Conservation (phyloP, 345 rosid species). For the Euphorbia tirucalli region DNA sequence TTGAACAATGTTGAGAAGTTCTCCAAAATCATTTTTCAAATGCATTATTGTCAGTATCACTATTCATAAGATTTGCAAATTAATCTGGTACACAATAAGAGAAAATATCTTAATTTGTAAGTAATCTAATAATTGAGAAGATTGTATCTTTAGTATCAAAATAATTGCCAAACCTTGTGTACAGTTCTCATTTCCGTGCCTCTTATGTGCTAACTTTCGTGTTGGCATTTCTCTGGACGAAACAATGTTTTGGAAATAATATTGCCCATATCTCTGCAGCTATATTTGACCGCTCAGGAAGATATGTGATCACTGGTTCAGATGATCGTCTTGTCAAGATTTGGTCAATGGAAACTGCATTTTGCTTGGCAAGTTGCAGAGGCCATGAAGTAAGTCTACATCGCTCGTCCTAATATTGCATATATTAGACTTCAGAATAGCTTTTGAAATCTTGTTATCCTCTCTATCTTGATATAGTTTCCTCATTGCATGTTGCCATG, state of each 20-base stretch:
- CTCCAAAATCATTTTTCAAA: neutral
- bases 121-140: neutral
- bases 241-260: neutral
- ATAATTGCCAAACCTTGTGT: neutral
- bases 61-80: neutral
- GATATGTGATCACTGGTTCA: slow-evolving; percentile 95
- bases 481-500: slow-evolving; percentile 29
- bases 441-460: slow-evolving; percentile 3
- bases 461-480: slow-evolving; percentile 17
- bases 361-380: slow-evolving; percentile 96
- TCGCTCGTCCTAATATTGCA: slow-evolving; percentile 6
- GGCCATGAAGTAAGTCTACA: slow-evolving; percentile 89
- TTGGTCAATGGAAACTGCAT: slow-evolving; percentile 99
- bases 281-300: slow-evolving; percentile 86
- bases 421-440: neutral
- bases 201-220: neutral
- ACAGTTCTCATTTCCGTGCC: neutral
- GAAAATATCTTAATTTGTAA: neutral
- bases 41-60: neutral
- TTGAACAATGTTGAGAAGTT: neutral
- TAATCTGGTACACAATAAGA: neutral
- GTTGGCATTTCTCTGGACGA: neutral
- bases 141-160: neutral
- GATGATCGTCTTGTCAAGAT: slow-evolving; percentile 99
- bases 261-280: slow-evolving; percentile 54